A percentile compares a stretch with the other conserved stretches of the same genome.
phyloP scores from a whole-genome alignment of 2,329 filamentous ascomycete genomes.

The Aspergillus melleus region DNA sequence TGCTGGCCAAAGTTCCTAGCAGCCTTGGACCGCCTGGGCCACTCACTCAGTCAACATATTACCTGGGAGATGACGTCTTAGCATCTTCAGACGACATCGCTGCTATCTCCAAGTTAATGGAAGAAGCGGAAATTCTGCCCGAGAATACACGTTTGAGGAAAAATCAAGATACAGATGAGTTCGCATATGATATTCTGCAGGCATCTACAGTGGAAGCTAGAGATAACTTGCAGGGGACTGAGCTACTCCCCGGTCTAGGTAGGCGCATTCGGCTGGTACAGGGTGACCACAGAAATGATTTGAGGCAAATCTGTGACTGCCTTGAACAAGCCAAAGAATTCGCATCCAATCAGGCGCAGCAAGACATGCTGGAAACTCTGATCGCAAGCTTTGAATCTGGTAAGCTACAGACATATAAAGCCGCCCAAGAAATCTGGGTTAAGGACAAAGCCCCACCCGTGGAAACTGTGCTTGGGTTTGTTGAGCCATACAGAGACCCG shows the following conservation, averaged over 20 bases:
- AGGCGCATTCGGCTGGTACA: slow-evolving; percentile 1
- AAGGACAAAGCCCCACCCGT: slow-evolving; percentile 53
- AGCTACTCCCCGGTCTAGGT: background rate
- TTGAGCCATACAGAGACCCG: slow-evolving; percentile 57
- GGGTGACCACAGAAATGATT: slow-evolving; percentile 16
- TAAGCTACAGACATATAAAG: slow-evolving; percentile 50
- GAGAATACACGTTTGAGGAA: slow-evolving; percentile 50
- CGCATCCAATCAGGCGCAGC: slow-evolving; percentile 1
- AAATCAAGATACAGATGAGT: slow-evolving; percentile 46
- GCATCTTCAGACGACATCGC: slow-evolving; percentile 49
- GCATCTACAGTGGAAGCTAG: slow-evolving; percentile 8
- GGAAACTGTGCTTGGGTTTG: slow-evolving; percentile 56
- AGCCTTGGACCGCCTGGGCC: slow-evolving; percentile 49
- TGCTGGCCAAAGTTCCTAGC: slow-evolving; percentile 14
- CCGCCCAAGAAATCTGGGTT: slow-evolving; percentile 55
- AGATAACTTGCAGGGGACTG: background rate
- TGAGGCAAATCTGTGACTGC: slow-evolving; percentile 1
- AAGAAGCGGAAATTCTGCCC: slow-evolving; percentile 46
- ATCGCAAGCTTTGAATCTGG: slow-evolving; percentile 46
- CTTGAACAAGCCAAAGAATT: slow-evolving; percentile 5
- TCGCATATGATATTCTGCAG: slow-evolving; percentile 45
- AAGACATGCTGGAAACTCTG: slow-evolving; percentile 4
- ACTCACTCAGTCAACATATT: slow-evolving; percentile 45
- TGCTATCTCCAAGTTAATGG: slow-evolving; percentile 44
- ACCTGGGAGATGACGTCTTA: slow-evolving; percentile 27